Conservation (phyloP, 129 eudicot genomes). For the Chrysanthemum lavandulifolium region DNA sequence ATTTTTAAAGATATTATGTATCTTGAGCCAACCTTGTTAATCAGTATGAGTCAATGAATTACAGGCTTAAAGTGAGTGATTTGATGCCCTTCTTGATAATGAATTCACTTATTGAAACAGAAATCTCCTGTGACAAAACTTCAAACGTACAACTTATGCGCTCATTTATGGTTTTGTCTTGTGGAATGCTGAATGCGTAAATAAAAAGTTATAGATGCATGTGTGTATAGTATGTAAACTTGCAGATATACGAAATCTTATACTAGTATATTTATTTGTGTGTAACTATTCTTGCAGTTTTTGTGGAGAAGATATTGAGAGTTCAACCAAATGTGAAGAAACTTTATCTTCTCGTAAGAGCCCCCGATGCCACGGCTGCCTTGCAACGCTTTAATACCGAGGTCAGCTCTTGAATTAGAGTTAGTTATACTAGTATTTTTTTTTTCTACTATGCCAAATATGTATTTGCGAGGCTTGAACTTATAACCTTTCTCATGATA, state of each 20-base stretch:
- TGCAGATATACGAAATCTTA: neutral
- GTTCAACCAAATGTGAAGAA: conserved; percentile 20
- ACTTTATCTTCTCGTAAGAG: conserved; percentile 12
- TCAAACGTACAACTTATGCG: too few species aligned
- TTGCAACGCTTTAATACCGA: conserved; percentile 13
- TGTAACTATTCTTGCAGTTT: neutral
- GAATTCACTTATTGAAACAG: too few species aligned
- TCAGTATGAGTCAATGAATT: too few species aligned
- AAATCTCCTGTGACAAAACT: too few species aligned
- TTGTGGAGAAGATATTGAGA: conserved; percentile 18
- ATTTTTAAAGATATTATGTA: too few species aligned
- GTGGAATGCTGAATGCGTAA: too few species aligned
- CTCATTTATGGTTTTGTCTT: neutral
- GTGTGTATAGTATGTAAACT: neutral
- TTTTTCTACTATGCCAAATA: too few species aligned
- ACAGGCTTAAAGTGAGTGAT: too few species aligned
- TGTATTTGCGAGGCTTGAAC: neutral
- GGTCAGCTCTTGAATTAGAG: neutral
- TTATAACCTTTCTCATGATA: neutral
- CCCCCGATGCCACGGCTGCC: conserved; percentile 7
- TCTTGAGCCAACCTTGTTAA: too few species aligned
- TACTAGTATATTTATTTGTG: too few species aligned
- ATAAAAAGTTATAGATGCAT: neutral
- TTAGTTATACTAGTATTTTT: neutral
- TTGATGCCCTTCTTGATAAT: too few species aligned